Evolutionary conservation across 2,329 filamentous ascomycete genomes (phyloP).

Genomic region (Biscogniauxia mediterranea): DNA sequence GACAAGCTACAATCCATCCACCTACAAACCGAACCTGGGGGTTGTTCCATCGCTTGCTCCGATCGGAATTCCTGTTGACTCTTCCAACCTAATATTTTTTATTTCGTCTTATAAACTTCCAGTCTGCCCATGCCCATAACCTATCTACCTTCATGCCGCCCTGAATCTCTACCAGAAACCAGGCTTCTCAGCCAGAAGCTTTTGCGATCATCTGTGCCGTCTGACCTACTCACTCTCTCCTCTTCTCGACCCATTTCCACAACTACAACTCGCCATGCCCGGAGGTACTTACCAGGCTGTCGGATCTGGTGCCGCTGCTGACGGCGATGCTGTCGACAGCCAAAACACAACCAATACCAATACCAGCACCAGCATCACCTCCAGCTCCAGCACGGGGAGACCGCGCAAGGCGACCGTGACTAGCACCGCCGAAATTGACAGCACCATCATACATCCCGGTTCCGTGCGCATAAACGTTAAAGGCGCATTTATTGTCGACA

Average conservation of each 20-base stretch:
- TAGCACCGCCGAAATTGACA: conserved; percentile 57
- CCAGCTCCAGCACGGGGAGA: conserved; percentile 15
- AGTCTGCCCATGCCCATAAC: no score
- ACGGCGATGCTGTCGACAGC: conserved; percentile 14
- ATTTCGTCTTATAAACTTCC: no score
- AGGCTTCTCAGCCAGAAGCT: conserved; percentile 16
- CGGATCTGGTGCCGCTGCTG: conserved; percentile 14
- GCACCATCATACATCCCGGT: conserved; percentile 60
- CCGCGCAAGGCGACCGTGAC: conserved; percentile 39
- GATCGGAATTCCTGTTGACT: not conserved
- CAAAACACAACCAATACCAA: conserved; percentile 1
- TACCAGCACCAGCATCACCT: not conserved
- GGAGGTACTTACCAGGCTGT: conserved; percentile 21
- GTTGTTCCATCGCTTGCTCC: not conserved
- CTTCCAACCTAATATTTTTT: no score
- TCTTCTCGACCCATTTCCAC: not conserved
- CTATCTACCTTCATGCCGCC: conserved; percentile 16
- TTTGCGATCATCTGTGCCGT: not conserved
- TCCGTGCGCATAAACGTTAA: conserved; percentile 93
- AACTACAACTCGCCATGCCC: conserved; percentile 10
- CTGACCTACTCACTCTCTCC: not conserved
- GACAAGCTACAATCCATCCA: no score
- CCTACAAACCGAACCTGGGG: no score
- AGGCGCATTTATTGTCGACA: conserved; percentile 91
- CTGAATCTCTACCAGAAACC: conserved; percentile 4